Evolutionary conservation across 2,329 filamentous ascomycete genomes (phyloP), one percentile per base, ranked within the genome.

Genomic region (Colletotrichum acutatum): DNA sequence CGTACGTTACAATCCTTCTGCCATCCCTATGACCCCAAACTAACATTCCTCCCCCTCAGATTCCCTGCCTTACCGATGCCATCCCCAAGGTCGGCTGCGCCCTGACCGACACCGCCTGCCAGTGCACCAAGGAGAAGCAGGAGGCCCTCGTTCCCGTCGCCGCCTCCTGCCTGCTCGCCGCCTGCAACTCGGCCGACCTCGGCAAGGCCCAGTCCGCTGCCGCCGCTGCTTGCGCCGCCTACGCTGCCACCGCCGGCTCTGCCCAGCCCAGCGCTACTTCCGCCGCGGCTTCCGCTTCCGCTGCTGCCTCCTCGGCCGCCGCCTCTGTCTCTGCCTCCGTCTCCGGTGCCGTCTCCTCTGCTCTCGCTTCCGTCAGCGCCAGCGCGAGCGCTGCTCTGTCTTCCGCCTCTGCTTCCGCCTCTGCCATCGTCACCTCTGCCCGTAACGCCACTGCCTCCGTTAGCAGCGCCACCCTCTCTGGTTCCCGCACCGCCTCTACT

Each of bases 31-130:
- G 16, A 58, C 19, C 19, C 12, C 16, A 14, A 30, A 49, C 54
- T 75, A 37, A 71, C 24, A 28, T 19, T 6, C 5, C 6, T 14
- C 4, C 7, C n/a, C 49, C 54, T 19, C 57, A 81, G 79, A 58
- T 77, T 24, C 30, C 76, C 57, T 86, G 85, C 72, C 79, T 86
- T 19, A 42, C 75, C 52, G 76, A 79, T 19, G 79, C 79, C 72
- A 78, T 86, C 74, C 72, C 78, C 66, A 72, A 80, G 72, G 78
- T 79, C 58, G 83, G 82, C 77, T 86, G 84, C 77, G 49, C 73
- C 4, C 72, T 81, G 75, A 74, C 73, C 62, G 83, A 86, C 73
- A 77, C 80, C 11, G 77, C 76, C 63, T 86, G 85, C 78, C 80
- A 81, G 76, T 86, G 85, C 78, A 75, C 78, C 30, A n/a, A 79